phyloP scores from a whole-genome alignment of 108 stramenopile species.

The Nitzschia palea region DNA sequence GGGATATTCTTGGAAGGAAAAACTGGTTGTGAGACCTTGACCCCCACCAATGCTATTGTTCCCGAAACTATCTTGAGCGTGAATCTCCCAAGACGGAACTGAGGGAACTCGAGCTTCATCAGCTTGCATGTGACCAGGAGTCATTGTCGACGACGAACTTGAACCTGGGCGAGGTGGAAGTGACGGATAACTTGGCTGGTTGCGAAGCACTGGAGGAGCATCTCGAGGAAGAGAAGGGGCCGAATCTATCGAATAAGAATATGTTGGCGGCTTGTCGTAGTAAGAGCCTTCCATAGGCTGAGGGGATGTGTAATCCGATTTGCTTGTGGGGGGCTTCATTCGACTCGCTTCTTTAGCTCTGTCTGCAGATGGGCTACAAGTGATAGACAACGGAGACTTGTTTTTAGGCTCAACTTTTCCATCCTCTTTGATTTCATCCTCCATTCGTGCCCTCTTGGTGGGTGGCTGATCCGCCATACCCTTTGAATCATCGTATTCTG shows the following conservation, averaged over 20 bases:
- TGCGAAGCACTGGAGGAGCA: background rate
- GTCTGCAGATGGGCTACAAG: constrained; percentile 48
- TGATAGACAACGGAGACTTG: constrained; percentile 52
- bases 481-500: constrained; percentile 13
- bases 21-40: constrained; percentile 38
- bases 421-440: background rate
- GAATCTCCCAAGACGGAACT: constrained; percentile 70
- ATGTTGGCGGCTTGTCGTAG: constrained; percentile 46
- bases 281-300: constrained; percentile 20
- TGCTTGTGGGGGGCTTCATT: background rate
- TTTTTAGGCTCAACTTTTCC: constrained; percentile 22
- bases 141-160: constrained; percentile 44
- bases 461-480: constrained; percentile 16
- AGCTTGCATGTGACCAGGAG: constrained; percentile 32
- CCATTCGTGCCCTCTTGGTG: constrained; percentile 20
- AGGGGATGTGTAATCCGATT: constrained; percentile 24
- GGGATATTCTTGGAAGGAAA: constrained; percentile 64
- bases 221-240: constrained; percentile 43
- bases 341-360: constrained; percentile 15
- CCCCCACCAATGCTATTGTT: constrained; percentile 41
- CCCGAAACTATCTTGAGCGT: constrained; percentile 64
- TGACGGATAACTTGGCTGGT: constrained; percentile 22
- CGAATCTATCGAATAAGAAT: constrained; percentile 59
- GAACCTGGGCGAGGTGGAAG: constrained; percentile 49
- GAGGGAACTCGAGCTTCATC: constrained; percentile 42